Evolutionary conservation across 2,329 filamentous ascomycete genomes (phyloP).

Genomic region (Exophiala xenobiotica): DNA sequence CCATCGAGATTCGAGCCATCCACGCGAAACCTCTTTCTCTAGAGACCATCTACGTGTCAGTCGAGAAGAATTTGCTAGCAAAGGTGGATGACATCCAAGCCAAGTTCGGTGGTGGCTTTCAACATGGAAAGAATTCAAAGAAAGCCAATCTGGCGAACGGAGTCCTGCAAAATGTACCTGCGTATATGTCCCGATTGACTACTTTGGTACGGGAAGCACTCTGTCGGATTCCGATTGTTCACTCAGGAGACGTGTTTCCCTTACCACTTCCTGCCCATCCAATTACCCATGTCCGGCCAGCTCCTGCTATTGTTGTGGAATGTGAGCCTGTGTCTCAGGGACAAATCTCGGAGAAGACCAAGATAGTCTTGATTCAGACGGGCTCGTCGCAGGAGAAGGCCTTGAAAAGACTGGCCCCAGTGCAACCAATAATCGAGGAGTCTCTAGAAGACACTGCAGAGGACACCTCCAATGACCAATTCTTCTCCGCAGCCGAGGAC

Average conservation of each 20-base stretch:
- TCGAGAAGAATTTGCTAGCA: slow-evolving; percentile 77
- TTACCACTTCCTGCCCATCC: slow-evolving; percentile 75
- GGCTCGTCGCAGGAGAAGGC: slow-evolving; percentile 42
- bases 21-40: slow-evolving; percentile 77
- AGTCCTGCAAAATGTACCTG: slow-evolving; percentile 22
- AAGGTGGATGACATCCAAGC: slow-evolving; percentile 80
- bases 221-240: slow-evolving; percentile 70
- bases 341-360: slow-evolving; percentile 71
- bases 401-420: slow-evolving; percentile 47
- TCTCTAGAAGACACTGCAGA: slow-evolving; percentile 64
- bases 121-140: slow-evolving; percentile 29
- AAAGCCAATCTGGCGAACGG: slow-evolving; percentile 16
- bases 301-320: slow-evolving; percentile 83
- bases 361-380: slow-evolving; percentile 71
- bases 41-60: slow-evolving; percentile 80
- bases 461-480: slow-evolving; percentile 84
- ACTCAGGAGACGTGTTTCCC: slow-evolving; percentile 78
- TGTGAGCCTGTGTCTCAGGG: slow-evolving; percentile 95
- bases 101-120: slow-evolving; percentile 67
- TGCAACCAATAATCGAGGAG: slow-evolving; percentile 58
- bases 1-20: slow-evolving; percentile 79
- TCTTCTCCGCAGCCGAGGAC: slow-evolving; percentile 89
- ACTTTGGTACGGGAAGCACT: slow-evolving; percentile 72
- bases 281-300: slow-evolving; percentile 78
- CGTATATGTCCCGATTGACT: slow-evolving; percentile 21